Percentiles rank a stretch among this genome's conserved stretches.
Evolutionary conservation across 2,329 filamentous ascomycete species (phyloP).

Genomic region (Polychaeton citri): DNA sequence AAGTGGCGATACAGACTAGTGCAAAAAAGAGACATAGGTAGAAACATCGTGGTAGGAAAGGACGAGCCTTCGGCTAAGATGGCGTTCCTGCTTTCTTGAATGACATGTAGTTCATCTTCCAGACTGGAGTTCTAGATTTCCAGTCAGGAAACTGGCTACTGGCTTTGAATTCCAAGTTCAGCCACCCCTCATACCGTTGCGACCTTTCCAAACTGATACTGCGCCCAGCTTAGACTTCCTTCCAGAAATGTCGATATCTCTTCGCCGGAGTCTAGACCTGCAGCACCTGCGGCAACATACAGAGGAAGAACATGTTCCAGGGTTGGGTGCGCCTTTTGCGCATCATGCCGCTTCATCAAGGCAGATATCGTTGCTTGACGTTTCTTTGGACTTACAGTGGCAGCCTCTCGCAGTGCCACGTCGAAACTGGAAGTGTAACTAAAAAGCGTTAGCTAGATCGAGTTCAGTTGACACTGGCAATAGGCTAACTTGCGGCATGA

Average conservation of each 20-base stretch:
- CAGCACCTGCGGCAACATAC: slow-evolving; percentile 25
- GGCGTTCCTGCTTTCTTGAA: too few species aligned
- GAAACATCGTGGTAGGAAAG: too few species aligned
- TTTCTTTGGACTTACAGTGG: slow-evolving; percentile 5
- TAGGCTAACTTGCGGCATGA: slow-evolving; percentile 6
- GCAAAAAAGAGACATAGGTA: too few species aligned
- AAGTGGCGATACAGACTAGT: too few species aligned
- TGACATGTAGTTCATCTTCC: too few species aligned
- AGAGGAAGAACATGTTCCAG: slow-evolving; percentile 47
- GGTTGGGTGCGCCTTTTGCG: slow-evolving; percentile 42
- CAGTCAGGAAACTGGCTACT: too few species aligned
- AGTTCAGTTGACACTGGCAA: slow-evolving; percentile 5
- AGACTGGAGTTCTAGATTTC: too few species aligned
- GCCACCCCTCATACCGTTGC: too few species aligned
- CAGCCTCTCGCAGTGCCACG: slow-evolving; percentile 3
- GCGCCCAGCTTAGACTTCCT: slow-evolving; percentile 11
- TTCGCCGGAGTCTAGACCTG: slow-evolving; percentile 8
- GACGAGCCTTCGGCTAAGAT: too few species aligned
- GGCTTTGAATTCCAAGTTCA: too few species aligned
- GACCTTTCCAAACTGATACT: slow-evolving; percentile 11
- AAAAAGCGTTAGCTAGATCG: slow-evolving; percentile 6
- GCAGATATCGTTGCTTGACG: slow-evolving; percentile 7
- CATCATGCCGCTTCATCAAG: slow-evolving; percentile 25
- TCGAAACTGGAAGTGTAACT: slow-evolving; percentile 11
- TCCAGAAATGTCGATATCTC: slow-evolving; percentile 9